These are phyloP conservation scores for Porcisia deanei DNA, from an alignment of 208 protist genomes.

Conservation along the genomic window DNA sequence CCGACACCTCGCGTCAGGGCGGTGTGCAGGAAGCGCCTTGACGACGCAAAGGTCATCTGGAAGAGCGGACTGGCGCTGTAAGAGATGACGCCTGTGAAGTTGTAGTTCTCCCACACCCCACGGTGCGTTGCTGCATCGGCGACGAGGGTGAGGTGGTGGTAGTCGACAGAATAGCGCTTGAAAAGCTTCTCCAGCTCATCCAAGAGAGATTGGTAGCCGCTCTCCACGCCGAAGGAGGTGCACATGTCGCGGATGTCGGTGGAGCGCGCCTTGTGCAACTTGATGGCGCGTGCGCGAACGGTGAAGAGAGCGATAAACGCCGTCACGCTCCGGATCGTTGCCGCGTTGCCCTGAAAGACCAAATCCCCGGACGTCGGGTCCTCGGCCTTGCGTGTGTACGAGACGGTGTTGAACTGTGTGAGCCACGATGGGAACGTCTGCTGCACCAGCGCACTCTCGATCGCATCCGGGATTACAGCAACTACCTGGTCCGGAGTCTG, in stretches of 20 bases:
- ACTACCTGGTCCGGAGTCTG: slow-evolving; percentile 49
- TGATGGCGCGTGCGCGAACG: slow-evolving; percentile 57
- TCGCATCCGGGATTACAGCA: slow-evolving; percentile 79
- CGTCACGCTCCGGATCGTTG: slow-evolving; percentile 70
- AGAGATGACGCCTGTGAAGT: slow-evolving; percentile 88
- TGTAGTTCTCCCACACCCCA: slow-evolving; percentile 89
- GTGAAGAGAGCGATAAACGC: slow-evolving; percentile 84
- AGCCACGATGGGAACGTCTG: slow-evolving; percentile 76
- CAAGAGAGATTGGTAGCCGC: slow-evolving; percentile 72
- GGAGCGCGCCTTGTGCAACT: slow-evolving; percentile 67
- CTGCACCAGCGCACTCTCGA: slow-evolving; percentile 59
- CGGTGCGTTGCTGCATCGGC: slow-evolving; percentile 89
- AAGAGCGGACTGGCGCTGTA: slow-evolving; percentile 88
- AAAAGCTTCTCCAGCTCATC: slow-evolving; percentile 91
- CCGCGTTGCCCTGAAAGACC: slow-evolving; percentile 78
- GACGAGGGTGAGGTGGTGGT: slow-evolving; percentile 88
- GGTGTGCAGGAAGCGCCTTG: slow-evolving; percentile 83
- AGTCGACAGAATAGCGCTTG: slow-evolving; percentile 86
- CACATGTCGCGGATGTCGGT: slow-evolving; percentile 90
- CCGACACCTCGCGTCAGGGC: slow-evolving; percentile 75
- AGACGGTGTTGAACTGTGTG: slow-evolving; percentile 78
- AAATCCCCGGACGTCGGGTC: slow-evolving; percentile 76
- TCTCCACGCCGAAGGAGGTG: slow-evolving; percentile 79
- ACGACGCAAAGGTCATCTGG: slow-evolving; percentile 93
- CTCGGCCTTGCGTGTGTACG: slow-evolving; percentile 75